Conservation (phyloP, 1,284 basidiomycete species). For the Cerrena zonata region DNA sequence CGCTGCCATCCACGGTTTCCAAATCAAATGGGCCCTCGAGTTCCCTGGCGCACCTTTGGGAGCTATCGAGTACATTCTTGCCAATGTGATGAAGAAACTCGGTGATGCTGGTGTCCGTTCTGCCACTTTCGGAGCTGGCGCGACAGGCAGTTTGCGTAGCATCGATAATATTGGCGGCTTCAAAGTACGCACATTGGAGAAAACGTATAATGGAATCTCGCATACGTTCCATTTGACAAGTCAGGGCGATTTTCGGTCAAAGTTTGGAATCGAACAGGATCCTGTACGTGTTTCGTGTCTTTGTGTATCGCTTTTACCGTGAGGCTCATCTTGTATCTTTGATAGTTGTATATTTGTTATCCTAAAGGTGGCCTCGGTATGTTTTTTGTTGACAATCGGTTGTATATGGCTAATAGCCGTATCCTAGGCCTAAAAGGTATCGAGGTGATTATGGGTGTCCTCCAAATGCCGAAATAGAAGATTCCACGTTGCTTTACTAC, state of each 20-base stretch:
- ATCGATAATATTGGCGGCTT: slow-evolving; percentile 34
- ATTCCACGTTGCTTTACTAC: background rate
- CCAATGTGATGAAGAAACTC: slow-evolving; percentile 41
- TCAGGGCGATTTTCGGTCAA: slow-evolving; percentile 43
- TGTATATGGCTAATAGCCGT: background rate
- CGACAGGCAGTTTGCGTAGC: slow-evolving; percentile 32
- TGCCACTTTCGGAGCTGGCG: slow-evolving; percentile 45
- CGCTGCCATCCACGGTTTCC: slow-evolving; percentile 43
- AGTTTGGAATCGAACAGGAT: slow-evolving; percentile 34
- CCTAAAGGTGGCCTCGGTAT: slow-evolving; percentile 23
- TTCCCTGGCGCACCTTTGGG: slow-evolving; percentile 51
- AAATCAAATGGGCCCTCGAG: slow-evolving; percentile 56
- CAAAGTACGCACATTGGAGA: slow-evolving; percentile 38
- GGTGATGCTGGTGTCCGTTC: slow-evolving; percentile 36
- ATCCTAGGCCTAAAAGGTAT: slow-evolving; percentile 29
- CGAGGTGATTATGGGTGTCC: slow-evolving; percentile 33
- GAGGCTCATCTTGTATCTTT: slow-evolving; percentile 3
- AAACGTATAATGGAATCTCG: slow-evolving; percentile 41
- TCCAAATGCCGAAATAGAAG: slow-evolving; percentile 30
- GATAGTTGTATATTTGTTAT: slow-evolving; percentile 28
- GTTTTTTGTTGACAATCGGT: background rate
- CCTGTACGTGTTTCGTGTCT: slow-evolving; percentile 23
- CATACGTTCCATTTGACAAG: slow-evolving; percentile 35
- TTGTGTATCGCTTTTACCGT: background rate
- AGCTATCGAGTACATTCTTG: slow-evolving; percentile 41